Evolutionary conservation across 2,329 filamentous ascomycete genomes (phyloP), one percentile per base, ranked within the genome.

Genomic region (Cercospora sojina): DNA sequence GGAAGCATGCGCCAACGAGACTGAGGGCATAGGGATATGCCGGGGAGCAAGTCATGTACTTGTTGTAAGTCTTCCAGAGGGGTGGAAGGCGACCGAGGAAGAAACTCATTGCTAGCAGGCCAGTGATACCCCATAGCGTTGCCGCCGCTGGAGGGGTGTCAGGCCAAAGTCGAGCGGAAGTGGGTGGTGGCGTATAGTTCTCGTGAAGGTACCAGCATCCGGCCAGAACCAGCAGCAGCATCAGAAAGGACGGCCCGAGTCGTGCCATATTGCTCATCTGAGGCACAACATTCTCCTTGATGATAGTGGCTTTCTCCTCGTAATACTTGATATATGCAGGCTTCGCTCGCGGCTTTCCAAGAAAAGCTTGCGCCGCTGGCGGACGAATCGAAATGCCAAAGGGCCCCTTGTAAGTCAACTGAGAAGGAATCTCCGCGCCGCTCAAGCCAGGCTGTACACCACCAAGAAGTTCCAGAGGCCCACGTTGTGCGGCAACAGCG

Each of bases 1-100:
- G 90, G 80, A 93, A 91, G 59, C 86, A 80, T 70, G 87, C 86
- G 35, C 87, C 86, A 29, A 94, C 73, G 68, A 91, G 77, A 69
- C 85, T 84, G 20, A 87, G 65, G 3, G 90, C 84, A 68, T 84
- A 84, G 8, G 91, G 90, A 60, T 87, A 87, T 6, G 87, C 89
- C 6, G 89, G 83, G 8, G 88, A 81, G 38, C 89, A 77, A 47
- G 90, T 80, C 79, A 91, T 88, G 80, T 90, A 90, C 69, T 83
- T 86, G 79, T 92, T 93, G 71, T 92, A 79, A 16, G 87, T 60
- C 12, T 80, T 78, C 88, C 90, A 94, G 31, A 88, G 72, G 1
- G 87, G 86, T 56, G 90, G 89, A 10, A 87, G 70, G 70, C 84
- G 85, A 88, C 90, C 92, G 29, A 83, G 79, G 25, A 83, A 64